Evolutionary conservation across 768 basidiomycete genomes (phyloP).

Genomic region (Boletus speciosus): DNA sequence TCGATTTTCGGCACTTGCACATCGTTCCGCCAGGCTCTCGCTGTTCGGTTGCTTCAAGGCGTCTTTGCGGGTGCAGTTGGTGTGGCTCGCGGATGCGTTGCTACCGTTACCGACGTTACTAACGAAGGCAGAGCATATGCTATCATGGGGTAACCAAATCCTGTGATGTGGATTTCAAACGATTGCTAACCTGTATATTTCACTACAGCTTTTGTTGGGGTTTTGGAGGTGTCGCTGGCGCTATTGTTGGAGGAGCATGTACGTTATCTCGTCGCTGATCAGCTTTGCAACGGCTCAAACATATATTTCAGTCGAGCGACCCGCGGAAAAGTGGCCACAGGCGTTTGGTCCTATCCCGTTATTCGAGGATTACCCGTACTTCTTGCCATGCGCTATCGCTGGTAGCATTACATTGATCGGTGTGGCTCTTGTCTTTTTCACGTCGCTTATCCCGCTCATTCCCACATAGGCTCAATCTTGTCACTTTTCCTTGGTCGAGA

Average conservation of each 20-base stretch:
- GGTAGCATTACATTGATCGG: conserved; percentile 71
- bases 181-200: neutral
- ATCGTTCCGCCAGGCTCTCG: conserved; percentile 75
- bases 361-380: conserved; percentile 82
- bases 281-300: conserved; percentile 6
- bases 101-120: conserved; percentile 82
- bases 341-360: conserved; percentile 63
- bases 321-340: conserved; percentile 82
- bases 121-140: conserved; percentile 97
- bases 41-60: conserved; percentile 84
- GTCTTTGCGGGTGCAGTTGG: conserved; percentile 93
- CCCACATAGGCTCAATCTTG: conserved; percentile 67
- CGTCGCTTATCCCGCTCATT: neutral
- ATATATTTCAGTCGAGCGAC: conserved; percentile 62
- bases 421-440: conserved; percentile 26
- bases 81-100: conserved; percentile 85
- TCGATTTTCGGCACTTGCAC: conserved; percentile 75
- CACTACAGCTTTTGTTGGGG: conserved; percentile 85
- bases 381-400: conserved; percentile 81
- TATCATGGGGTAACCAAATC: conserved; percentile 63
- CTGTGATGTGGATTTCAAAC: neutral
- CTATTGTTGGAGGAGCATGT: conserved; percentile 83
- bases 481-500: conserved; percentile 88
- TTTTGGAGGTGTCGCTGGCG: conserved; percentile 89
- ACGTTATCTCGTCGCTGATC: conserved; percentile 29